Conservation (phyloP, 495 filamentous ascomycete genomes). For the Tuber magnatum region DNA sequence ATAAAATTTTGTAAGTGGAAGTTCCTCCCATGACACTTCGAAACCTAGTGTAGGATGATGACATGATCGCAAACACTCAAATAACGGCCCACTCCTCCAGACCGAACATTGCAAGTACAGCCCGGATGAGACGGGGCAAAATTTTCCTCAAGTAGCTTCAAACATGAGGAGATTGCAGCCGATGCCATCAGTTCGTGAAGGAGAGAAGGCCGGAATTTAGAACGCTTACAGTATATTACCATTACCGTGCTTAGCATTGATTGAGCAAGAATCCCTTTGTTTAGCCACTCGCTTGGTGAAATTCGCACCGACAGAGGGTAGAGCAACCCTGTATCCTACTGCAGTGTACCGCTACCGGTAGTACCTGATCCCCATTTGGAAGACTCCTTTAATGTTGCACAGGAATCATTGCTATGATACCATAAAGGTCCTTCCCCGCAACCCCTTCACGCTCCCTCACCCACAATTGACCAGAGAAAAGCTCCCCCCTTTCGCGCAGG, state of each 20-base stretch:
- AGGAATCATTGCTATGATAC: neutral
- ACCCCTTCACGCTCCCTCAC: neutral
- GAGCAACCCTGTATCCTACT: neutral
- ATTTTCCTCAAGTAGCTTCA: neutral
- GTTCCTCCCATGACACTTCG: neutral
- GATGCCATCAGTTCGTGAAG: too few species aligned
- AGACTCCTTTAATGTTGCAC: neutral
- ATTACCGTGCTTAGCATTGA: neutral
- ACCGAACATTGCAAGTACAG: neutral
- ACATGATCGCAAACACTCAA: neutral
- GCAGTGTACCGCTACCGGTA: neutral
- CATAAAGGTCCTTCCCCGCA: neutral
- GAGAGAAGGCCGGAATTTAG: constrained; percentile 7
- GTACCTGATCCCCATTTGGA: neutral
- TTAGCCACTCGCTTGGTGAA: neutral
- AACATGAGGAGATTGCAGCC: neutral
- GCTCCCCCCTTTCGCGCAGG: neutral
- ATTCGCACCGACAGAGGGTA: neutral
- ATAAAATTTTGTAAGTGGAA: neutral
- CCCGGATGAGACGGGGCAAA: neutral
- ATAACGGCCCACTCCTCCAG: neutral
- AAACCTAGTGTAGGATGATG: neutral
- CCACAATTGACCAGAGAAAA: neutral
- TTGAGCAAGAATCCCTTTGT: neutral
- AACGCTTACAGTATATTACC: neutral